Conservation (phyloP, 371 early-diverging fungal species). For the Mortierella sp. region DNA sequence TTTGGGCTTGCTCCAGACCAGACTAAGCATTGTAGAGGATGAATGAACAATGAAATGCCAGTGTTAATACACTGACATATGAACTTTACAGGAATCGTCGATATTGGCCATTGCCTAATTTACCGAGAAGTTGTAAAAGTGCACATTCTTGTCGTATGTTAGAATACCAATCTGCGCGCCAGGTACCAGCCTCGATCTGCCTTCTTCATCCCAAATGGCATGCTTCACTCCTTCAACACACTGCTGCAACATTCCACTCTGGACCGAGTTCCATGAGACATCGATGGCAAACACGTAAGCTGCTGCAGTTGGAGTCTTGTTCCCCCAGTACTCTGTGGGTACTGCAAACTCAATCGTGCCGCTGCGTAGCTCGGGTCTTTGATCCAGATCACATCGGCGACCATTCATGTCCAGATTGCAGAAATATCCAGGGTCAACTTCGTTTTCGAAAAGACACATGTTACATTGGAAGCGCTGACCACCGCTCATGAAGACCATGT, state of each 20-base stretch:
- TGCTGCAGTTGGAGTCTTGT: conserved; percentile 73
- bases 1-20: conserved; percentile 84
- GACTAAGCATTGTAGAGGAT: conserved; percentile 51
- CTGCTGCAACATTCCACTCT: conserved; percentile 79
- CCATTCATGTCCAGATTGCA: conserved; percentile 94
- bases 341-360: conserved; percentile 94
- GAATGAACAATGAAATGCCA: neutral
- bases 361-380: conserved; percentile 89
- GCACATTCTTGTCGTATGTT: conserved; percentile 89
- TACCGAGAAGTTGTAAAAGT: conserved; percentile 94
- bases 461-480: conserved; percentile 94
- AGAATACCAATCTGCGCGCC: conserved; percentile 86
- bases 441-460: conserved; percentile 89
- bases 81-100: too few relatives aligned
- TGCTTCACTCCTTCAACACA: conserved; percentile 73
- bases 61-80: too few relatives aligned
- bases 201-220: conserved; percentile 72
- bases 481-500: conserved; percentile 86
- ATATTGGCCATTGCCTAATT: neutral
- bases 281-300: conserved; percentile 93
- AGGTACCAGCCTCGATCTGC: conserved; percentile 55
- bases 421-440: conserved; percentile 83
- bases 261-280: conserved; percentile 88
- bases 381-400: conserved; percentile 83
- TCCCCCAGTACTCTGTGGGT: conserved; percentile 74